phyloP scores from a whole-genome alignment of 345 rosid species.

The Rhodamnia rubescens region DNA sequence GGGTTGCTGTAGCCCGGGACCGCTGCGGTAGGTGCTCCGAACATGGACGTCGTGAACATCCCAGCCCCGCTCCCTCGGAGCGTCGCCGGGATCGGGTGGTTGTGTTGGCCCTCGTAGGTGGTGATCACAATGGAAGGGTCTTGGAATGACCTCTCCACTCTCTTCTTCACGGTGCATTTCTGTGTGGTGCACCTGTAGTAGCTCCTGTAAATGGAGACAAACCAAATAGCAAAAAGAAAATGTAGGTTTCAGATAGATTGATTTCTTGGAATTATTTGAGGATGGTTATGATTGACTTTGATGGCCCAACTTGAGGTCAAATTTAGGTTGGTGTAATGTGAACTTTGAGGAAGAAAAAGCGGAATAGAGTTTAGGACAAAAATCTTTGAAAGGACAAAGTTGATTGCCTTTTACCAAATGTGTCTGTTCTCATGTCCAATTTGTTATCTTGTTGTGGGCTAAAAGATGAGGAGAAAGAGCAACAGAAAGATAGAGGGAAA shows the following conservation, averaged over 20 bases:
- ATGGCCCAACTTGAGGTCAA: neutral
- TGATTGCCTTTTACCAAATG: neutral
- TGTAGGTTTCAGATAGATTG: neutral
- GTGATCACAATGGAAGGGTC: constrained; percentile 87
- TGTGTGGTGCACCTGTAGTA: constrained; percentile 91
- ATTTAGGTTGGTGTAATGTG: neutral
- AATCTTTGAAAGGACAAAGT: neutral
- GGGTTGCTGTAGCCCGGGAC: constrained; percentile 23
- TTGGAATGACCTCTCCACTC: constrained; percentile 83
- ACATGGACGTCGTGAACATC: constrained; percentile 28
- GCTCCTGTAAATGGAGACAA: constrained; percentile 34
- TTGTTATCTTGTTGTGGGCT: neutral
- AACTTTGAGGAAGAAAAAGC: neutral
- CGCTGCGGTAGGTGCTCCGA: constrained; percentile 13
- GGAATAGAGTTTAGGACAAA: neutral
- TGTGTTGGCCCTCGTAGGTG: constrained; percentile 86
- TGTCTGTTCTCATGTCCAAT: neutral
- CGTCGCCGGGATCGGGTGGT: constrained; percentile 61
- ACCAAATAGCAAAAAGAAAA: neutral
- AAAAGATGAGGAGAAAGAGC: neutral
- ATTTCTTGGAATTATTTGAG: neutral
- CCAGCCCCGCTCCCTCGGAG: constrained; percentile 56
- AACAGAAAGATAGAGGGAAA: neutral
- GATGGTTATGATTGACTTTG: neutral
- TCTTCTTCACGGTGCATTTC: constrained; percentile 76